phyloP scores from a whole-genome alignment of 164 flowering plant genomes.

The Amborella trichopoda region DNA sequence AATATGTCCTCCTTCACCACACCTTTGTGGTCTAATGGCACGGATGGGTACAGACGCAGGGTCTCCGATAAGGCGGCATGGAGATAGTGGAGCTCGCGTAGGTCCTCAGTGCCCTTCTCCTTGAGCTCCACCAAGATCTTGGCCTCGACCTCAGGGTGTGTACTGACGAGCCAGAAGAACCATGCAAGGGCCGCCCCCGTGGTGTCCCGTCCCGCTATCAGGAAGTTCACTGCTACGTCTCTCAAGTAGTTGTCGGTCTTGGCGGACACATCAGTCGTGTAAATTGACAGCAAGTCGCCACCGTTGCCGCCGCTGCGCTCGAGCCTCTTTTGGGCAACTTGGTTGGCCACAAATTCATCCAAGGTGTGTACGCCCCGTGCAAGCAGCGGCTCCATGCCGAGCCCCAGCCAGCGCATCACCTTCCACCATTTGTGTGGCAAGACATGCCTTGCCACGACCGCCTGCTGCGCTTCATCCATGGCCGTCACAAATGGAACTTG shows the following conservation, averaged over 20 bases:
- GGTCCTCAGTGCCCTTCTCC: slow-evolving; percentile 2
- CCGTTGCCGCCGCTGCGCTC: neutral
- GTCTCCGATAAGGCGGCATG: slow-evolving; percentile 35
- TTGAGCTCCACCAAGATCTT: slow-evolving; percentile 20
- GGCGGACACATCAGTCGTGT: neutral
- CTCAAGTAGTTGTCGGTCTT: slow-evolving; percentile 15
- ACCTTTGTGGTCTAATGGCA: slow-evolving; percentile 23
- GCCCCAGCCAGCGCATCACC: slow-evolving; percentile 15
- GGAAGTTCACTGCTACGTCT: slow-evolving; percentile 15
- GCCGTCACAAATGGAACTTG: slow-evolving; percentile 20
- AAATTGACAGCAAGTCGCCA: slow-evolving; percentile 13
- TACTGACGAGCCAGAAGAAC: slow-evolving; percentile 26
- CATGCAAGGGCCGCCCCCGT: slow-evolving; percentile 24
- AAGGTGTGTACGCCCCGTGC: slow-evolving; percentile 4
- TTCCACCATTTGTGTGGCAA: slow-evolving; percentile 25
- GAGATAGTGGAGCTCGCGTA: slow-evolving; percentile 17
- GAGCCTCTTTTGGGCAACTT: slow-evolving; percentile 6
- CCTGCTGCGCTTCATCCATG: slow-evolving; percentile 19
- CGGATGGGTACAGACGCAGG: slow-evolving; percentile 35
- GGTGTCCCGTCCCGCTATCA: slow-evolving; percentile 28
- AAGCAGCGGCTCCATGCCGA: slow-evolving; percentile 15
- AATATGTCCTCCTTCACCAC: slow-evolving; percentile 15
- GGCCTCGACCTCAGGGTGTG: slow-evolving; percentile 17
- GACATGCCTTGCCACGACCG: slow-evolving; percentile 13
- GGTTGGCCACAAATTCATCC: slow-evolving; percentile 4